Evolutionary conservation across 352 stramenopile genomes (phyloP).

Genomic region (Elongisporangium undulatum): DNA sequence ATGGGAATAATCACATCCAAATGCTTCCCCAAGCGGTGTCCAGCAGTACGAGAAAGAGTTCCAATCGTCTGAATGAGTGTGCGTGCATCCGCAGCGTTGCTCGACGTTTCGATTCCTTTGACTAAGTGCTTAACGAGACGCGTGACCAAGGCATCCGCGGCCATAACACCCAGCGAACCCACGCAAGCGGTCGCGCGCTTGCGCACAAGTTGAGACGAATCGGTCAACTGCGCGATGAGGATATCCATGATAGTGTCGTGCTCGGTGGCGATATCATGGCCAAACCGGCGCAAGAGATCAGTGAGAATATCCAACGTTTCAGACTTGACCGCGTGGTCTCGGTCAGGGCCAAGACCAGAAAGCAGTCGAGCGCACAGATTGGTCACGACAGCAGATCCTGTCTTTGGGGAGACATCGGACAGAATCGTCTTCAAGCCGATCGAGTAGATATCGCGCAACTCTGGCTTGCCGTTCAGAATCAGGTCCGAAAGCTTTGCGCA

Average conservation of each 20-base stretch:
- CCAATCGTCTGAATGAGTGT: conserved; percentile 97
- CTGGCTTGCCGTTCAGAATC: conserved; percentile 94
- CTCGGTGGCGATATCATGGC: conserved; percentile 82
- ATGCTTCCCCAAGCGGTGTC: conserved; percentile 93
- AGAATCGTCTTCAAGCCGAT: conserved; percentile 98
- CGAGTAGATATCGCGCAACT: conserved; percentile 98
- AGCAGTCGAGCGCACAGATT: conserved; percentile 67
- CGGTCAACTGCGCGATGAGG: conserved; percentile 78
- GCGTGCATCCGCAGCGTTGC: conserved; percentile 72
- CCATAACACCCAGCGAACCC: conserved; percentile 93
- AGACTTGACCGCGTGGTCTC: conserved; percentile 83
- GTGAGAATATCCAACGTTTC: conserved; percentile 97
- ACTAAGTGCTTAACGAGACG: conserved; percentile 92
- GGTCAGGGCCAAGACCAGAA: conserved; percentile 52
- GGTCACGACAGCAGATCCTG: conserved; percentile 83
- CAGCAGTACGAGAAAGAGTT: conserved; percentile 94
- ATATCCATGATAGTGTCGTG: conserved; percentile 89
- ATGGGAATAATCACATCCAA: conserved; percentile 96
- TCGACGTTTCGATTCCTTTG: conserved; percentile 81
- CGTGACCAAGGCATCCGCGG: conserved; percentile 93
- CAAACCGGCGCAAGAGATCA: conserved; percentile 96
- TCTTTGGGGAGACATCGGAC: conserved; percentile 89
- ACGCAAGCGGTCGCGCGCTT: conserved; percentile 96
- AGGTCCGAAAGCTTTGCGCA: conserved; percentile 95
- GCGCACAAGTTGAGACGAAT: conserved; percentile 86